A percentile compares a stretch with the other conserved stretches of the same genome.
Conservation (phyloP, 805 yeast species). For the Suhomyces tanzawaensis region DNA sequence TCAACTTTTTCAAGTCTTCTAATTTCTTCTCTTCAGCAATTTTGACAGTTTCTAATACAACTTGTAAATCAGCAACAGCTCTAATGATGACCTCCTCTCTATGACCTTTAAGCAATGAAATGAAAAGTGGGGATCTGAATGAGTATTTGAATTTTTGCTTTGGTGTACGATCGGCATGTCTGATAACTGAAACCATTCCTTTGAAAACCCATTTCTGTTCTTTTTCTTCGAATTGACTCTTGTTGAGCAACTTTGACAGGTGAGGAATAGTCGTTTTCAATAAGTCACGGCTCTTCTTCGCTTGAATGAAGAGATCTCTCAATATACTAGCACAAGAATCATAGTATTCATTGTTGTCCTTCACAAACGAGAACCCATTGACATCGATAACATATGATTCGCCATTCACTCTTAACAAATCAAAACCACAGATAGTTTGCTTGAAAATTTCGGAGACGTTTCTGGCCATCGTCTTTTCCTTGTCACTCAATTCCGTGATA, state of each 20-base stretch:
- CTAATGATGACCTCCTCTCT: conserved; percentile 94
- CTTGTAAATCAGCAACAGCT: conserved; percentile 78
- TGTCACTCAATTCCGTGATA: conserved; percentile 71
- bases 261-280: conserved; percentile 38
- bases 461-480: conserved; percentile 78
- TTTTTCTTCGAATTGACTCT: conserved; percentile 51
- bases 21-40: conserved; percentile 74
- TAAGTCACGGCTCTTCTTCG: conserved; percentile 40
- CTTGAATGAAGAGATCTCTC: conserved; percentile 66
- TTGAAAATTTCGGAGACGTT: conserved; percentile 73
- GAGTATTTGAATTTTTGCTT: conserved; percentile 97
- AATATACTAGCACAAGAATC: conserved; percentile 78
- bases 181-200: conserved; percentile 84
- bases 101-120: conserved; percentile 86
- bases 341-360: conserved; percentile 84
- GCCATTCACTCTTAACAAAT: conserved; percentile 84
- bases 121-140: conserved; percentile 81
- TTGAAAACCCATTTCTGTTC: conserved; percentile 95
- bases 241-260: conserved; percentile 31
- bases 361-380: conserved; percentile 96
- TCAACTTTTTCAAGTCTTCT: conserved; percentile 78
- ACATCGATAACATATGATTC: conserved; percentile 93
- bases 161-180: conserved; percentile 99
- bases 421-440: conserved; percentile 97
- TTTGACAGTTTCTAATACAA: conserved; percentile 80